These are phyloP conservation scores for Phytophthora sojae DNA, from an alignment of 352 stramenopile species.

Conservation along the genomic window DNA sequence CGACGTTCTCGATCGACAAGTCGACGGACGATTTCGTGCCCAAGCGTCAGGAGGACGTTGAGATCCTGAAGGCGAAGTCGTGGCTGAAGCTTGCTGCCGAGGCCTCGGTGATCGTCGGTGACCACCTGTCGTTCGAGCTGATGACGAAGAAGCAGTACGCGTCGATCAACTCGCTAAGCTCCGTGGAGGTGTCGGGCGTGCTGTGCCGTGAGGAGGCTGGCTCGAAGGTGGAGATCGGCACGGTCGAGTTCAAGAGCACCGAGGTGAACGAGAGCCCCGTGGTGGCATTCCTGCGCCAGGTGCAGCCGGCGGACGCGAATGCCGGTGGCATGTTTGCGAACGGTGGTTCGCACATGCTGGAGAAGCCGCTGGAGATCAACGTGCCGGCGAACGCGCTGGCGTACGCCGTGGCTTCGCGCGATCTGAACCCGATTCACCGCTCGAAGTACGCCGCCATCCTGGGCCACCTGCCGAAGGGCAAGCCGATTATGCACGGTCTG, in stretches of 20 bases:
- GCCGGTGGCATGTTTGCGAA: conserved; percentile 45
- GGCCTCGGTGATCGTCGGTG: conserved; percentile 43
- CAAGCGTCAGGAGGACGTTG: conserved; percentile 44
- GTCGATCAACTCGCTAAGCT: conserved; percentile 44
- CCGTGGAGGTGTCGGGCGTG: conserved; percentile 56
- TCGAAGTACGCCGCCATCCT: conserved; percentile 80
- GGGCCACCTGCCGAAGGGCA: conserved; percentile 70
- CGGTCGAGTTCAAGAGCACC: conserved; percentile 45
- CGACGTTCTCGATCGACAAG: conserved; percentile 9
- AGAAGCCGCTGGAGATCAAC: conserved; percentile 70
- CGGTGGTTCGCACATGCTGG: conserved; percentile 75
- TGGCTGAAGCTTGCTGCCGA: conserved; percentile 60
- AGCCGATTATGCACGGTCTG: conserved; percentile 90
- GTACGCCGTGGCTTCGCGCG: conserved; percentile 84
- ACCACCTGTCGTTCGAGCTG: conserved; percentile 60
- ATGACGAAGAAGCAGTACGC: conserved; percentile 69
- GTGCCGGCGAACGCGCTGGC: conserved; percentile 67
- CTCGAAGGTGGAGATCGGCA: conserved; percentile 41
- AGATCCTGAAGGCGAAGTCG: conserved; percentile 71
- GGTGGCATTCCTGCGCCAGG: conserved; percentile 47
- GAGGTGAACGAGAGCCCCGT: conserved; percentile 61
- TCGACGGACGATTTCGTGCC: conserved; percentile 54
- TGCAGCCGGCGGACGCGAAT: conserved; percentile 39
- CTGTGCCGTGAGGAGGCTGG: conserved; percentile 54
- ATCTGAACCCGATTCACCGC: conserved; percentile 90